Evolutionary conservation across 371 early-diverging fungal species (phyloP).

Genomic region (Lichtheimia hyalospora): DNA sequence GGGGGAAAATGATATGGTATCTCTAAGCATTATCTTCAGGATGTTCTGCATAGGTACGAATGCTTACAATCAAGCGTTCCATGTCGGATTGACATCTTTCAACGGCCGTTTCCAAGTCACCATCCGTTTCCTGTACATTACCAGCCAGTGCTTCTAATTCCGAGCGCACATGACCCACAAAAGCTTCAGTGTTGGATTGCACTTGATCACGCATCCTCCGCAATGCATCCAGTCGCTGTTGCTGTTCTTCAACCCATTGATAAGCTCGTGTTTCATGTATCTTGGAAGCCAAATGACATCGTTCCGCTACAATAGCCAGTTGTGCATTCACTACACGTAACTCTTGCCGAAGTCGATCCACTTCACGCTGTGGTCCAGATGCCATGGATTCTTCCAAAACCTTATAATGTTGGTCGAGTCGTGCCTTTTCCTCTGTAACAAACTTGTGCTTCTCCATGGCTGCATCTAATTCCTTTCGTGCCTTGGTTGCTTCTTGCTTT

Average conservation of each 20-base stretch:
- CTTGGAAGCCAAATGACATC: slow-evolving; percentile 8
- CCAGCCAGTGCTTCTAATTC: slow-evolving; percentile 14
- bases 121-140: neutral
- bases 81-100: slow-evolving; percentile 29
- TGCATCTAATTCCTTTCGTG: slow-evolving; percentile 39
- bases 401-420: slow-evolving; percentile 21
- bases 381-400: slow-evolving; percentile 24
- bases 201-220: slow-evolving; percentile 5
- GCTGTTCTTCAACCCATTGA: slow-evolving; percentile 17
- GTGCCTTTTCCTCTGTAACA: slow-evolving; percentile 27
- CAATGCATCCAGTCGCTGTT: slow-evolving; percentile 1
- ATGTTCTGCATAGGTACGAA: slow-evolving; percentile 16
- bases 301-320: slow-evolving; percentile 9
- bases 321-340: slow-evolving; percentile 17
- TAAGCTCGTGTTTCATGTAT: slow-evolving; percentile 13
- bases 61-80: slow-evolving; percentile 19
- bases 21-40: neutral
- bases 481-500: slow-evolving; percentile 36
- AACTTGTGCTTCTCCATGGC: slow-evolving; percentile 8
- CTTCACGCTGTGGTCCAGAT: slow-evolving; percentile 22
- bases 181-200: slow-evolving; percentile 4
- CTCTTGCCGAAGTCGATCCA: slow-evolving; percentile 14
- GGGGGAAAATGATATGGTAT: neutral
- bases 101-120: slow-evolving; percentile 12
- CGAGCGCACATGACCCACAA: slow-evolving; percentile 10